Conservation (phyloP, 2,329 filamentous ascomycete species). For the Diplodia sapinea region DNA sequence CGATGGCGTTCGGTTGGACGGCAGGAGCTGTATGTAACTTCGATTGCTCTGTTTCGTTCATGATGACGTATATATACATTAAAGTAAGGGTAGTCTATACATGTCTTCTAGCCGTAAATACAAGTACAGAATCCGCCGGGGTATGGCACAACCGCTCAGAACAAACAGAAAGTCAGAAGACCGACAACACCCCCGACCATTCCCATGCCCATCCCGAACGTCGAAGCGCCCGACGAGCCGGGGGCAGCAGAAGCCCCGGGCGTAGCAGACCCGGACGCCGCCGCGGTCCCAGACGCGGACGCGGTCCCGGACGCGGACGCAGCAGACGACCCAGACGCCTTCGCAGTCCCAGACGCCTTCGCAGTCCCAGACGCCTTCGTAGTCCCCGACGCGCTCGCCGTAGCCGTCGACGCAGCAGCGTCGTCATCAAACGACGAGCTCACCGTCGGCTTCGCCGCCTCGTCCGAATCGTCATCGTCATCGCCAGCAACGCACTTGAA, state of each 20-base stretch:
- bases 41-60: no score
- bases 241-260: background rate
- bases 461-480: background rate
- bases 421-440: background rate
- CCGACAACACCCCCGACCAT: background rate
- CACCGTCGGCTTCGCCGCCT: background rate
- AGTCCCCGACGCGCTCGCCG: background rate
- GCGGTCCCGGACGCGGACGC: background rate
- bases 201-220: conserved; percentile 7
- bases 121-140: background rate
- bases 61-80: no score
- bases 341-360: background rate
- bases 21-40: no score
- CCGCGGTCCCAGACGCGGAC: background rate
- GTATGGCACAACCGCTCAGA: background rate
- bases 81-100: background rate
- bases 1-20: no score
- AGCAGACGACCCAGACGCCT: background rate
- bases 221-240: background rate
- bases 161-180: conserved; percentile 2
- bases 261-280: background rate
- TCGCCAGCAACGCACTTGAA: conserved; percentile 21
- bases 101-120: background rate
- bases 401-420: background rate
- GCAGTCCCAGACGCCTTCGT: background rate